Percentiles rank a stretch among this genome's conserved stretches.
These are phyloP conservation scores for Kernera saxatilis DNA, from an alignment of 345 rosid genomes.

Conservation along the genomic window DNA sequence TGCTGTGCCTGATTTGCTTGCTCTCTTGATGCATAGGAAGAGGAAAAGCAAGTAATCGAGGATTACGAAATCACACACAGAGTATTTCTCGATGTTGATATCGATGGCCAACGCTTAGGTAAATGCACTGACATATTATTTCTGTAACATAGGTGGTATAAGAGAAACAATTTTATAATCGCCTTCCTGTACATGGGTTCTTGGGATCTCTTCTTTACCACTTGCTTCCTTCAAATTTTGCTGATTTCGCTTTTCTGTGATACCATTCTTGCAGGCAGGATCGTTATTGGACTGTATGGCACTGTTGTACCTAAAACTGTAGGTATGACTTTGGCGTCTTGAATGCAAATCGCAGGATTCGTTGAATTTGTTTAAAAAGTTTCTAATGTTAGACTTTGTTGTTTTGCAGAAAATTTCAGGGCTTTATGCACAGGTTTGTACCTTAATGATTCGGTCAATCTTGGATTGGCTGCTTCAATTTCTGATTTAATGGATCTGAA, in stretches of 20 bases:
- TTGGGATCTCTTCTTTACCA: slow-evolving; percentile 2
- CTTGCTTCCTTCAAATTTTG: not conserved
- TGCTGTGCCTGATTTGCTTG: not conserved
- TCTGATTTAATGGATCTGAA: not conserved
- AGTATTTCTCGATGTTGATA: slow-evolving; percentile 89
- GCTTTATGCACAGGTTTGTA: slow-evolving; percentile 88
- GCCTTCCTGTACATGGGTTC: not conserved
- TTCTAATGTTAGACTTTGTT: slow-evolving; percentile 1
- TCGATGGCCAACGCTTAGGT: slow-evolving; percentile 89
- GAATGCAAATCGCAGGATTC: not conserved
- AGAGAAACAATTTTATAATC: not conserved
- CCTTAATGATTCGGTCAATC: not conserved
- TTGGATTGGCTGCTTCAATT: not conserved
- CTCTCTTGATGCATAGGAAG: slow-evolving; percentile 44
- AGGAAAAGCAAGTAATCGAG: slow-evolving; percentile 42
- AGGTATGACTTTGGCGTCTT: slow-evolving; percentile 48
- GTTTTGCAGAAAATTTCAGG: slow-evolving; percentile 86
- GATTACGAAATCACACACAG: slow-evolving; percentile 77
- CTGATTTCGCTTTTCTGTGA: not conserved
- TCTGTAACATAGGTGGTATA: not conserved
- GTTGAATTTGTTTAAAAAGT: not conserved
- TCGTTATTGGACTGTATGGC: slow-evolving; percentile 90
- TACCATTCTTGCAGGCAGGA: slow-evolving; percentile 67
- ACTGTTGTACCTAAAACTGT: slow-evolving; percentile 83
- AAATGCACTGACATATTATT: not conserved